phyloP scores from a whole-genome alignment of 805 yeast species.

The Wickerhamiella domercqiae region DNA sequence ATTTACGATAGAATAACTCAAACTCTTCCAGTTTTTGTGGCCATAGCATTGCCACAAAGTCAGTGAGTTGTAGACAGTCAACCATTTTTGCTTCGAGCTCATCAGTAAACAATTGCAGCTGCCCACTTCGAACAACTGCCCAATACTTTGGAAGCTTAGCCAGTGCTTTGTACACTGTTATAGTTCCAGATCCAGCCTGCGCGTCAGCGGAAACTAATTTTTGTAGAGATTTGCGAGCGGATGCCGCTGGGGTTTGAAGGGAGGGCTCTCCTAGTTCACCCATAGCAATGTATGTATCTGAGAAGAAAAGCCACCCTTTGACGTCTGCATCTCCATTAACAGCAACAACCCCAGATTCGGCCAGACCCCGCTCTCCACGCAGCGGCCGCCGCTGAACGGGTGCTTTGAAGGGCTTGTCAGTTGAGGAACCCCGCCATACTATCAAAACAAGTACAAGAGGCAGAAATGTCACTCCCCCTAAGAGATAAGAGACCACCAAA shows the following conservation, averaged over 20 bases:
- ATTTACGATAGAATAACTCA: slow-evolving; percentile 61
- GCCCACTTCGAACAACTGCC: slow-evolving; percentile 63
- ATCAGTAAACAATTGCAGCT: slow-evolving; percentile 68
- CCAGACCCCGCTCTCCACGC: too few species aligned
- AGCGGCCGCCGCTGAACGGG: neutral
- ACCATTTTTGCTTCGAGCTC: slow-evolving; percentile 38
- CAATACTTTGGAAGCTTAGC: slow-evolving; percentile 19
- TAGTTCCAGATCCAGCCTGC: neutral
- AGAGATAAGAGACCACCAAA: slow-evolving; percentile 35
- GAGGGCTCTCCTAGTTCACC: slow-evolving; percentile 6
- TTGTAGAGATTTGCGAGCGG: slow-evolving; percentile 48
- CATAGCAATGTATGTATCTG: slow-evolving; percentile 6
- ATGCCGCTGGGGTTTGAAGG: slow-evolving; percentile 15
- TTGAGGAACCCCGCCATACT: neutral
- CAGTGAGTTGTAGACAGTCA: slow-evolving; percentile 64
- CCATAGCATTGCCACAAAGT: slow-evolving; percentile 66
- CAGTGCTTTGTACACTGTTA: slow-evolving; percentile 5
- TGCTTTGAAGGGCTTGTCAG: neutral
- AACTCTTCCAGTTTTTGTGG: slow-evolving; percentile 65
- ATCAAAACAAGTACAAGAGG: slow-evolving; percentile 33
- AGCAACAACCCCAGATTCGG: neutral
- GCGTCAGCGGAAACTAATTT: slow-evolving; percentile 23
- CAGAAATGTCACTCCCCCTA: slow-evolving; percentile 73
- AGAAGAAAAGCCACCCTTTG: slow-evolving; percentile 9
- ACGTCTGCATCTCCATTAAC: slow-evolving; percentile 9